Percentiles rank a stretch among this genome's conserved stretches.
These are phyloP conservation scores for Phaffia australis DNA, from an alignment of 768 basidiomycete species.

Conservation along the genomic window DNA sequence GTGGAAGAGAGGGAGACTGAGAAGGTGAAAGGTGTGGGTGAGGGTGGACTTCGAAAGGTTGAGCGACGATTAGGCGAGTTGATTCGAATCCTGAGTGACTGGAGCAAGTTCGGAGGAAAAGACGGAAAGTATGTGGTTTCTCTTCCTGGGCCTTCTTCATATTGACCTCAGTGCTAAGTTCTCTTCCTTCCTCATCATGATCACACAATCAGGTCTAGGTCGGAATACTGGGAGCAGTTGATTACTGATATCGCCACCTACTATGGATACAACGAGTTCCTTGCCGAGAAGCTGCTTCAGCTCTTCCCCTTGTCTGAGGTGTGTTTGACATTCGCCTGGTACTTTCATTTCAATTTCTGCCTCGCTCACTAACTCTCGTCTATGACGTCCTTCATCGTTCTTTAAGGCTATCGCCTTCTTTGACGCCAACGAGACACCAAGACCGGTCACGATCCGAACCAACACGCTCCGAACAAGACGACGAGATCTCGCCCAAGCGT, in stretches of 20 bases:
- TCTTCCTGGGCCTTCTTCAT: neutral
- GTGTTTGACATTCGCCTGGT: constrained; percentile 29
- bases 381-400: neutral
- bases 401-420: constrained; percentile 90
- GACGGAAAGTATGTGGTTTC: constrained; percentile 34
- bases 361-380: constrained; percentile 4
- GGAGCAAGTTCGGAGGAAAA: constrained; percentile 35
- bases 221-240: constrained; percentile 82
- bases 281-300: constrained; percentile 86
- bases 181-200: too few relatives aligned
- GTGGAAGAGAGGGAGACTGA: constrained; percentile 62
- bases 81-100: constrained; percentile 34
- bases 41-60: constrained; percentile 45
- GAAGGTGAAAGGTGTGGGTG: constrained; percentile 55
- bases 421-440: constrained; percentile 87
- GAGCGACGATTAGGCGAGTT: constrained; percentile 39
- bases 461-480: constrained; percentile 90
- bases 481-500: constrained; percentile 81
- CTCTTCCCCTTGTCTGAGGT: constrained; percentile 90
- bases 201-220: constrained; percentile 52
- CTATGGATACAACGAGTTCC: constrained; percentile 94
- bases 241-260: constrained; percentile 83
- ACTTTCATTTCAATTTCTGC: neutral
- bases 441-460: constrained; percentile 94
- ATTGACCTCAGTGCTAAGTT: neutral